These are phyloP conservation scores for Comarum palustre DNA, from an alignment of 306 rosid species.

Conservation along the genomic window DNA sequence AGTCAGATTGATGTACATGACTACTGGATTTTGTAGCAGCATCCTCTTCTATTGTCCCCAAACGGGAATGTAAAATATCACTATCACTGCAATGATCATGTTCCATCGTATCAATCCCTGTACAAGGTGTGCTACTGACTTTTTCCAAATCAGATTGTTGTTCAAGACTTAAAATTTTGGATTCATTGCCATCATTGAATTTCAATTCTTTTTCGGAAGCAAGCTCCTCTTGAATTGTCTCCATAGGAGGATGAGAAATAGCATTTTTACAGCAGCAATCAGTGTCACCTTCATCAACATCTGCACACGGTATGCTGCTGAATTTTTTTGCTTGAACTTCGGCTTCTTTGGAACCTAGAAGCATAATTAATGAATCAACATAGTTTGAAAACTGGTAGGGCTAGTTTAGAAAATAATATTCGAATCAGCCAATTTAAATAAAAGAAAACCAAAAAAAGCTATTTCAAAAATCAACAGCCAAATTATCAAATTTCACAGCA, in stretches of 20 bases:
- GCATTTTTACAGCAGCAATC: slow-evolving; percentile 33
- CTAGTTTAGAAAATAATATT: background rate
- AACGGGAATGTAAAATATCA: slow-evolving; percentile 28
- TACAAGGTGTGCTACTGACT: slow-evolving; percentile 30
- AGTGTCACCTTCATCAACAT: slow-evolving; percentile 37
- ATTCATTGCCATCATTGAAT: slow-evolving; percentile 28
- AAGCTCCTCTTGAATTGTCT: slow-evolving; percentile 31
- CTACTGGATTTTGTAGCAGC: slow-evolving; percentile 30
- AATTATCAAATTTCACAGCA: background rate
- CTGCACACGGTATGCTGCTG: slow-evolving; percentile 37
- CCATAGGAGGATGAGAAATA: slow-evolving; percentile 28
- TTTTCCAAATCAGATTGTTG: slow-evolving; percentile 13
- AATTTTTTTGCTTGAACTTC: slow-evolving; percentile 29
- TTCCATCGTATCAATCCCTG: slow-evolving; percentile 39
- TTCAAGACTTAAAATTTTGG: slow-evolving; percentile 32
- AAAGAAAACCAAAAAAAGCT: background rate
- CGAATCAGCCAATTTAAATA: background rate
- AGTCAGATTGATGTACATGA: slow-evolving; percentile 32
- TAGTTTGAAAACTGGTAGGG: background rate
- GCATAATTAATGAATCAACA: slow-evolving; percentile 14
- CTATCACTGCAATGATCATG: slow-evolving; percentile 34
- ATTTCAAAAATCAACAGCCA: background rate
- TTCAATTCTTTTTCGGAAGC: slow-evolving; percentile 29
- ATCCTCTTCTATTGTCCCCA: slow-evolving; percentile 34
- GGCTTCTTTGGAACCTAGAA: slow-evolving; percentile 39